Conservation (phyloP, 768 basidiomycete genomes). For the Mycena amicta region DNA sequence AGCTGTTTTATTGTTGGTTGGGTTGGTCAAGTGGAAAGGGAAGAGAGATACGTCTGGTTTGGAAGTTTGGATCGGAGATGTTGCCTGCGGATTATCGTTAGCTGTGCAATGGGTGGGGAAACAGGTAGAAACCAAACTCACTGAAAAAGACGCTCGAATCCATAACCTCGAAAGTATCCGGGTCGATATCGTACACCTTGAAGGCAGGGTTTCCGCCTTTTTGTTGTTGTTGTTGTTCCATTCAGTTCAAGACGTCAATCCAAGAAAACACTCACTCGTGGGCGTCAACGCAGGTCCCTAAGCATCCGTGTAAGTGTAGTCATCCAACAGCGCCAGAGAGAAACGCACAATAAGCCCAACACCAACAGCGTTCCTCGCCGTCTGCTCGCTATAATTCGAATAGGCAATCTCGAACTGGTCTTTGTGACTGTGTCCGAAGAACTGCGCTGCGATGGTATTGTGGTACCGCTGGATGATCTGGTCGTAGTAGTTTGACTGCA, state of each 20-base stretch:
- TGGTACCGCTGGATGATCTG: conserved; percentile 45
- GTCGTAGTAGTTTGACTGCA: conserved; percentile 43
- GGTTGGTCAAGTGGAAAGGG: neutral
- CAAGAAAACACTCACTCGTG: too few species aligned
- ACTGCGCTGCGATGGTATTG: conserved; percentile 42
- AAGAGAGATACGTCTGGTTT: conserved; percentile 42
- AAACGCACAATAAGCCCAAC: too few species aligned
- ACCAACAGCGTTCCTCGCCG: conserved; percentile 28
- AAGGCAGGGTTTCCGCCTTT: conserved; percentile 41
- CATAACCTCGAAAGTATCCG: conserved; percentile 44
- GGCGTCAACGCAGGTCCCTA: conserved; percentile 45
- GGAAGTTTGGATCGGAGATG: conserved; percentile 45
- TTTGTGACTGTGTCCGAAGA: conserved; percentile 46
- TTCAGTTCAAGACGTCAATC: conserved; percentile 26
- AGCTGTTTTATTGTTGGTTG: conserved; percentile 14
- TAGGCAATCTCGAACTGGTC: conserved; percentile 47
- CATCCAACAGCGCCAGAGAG: too few species aligned
- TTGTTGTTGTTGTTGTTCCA: neutral
- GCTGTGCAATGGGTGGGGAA: neutral
- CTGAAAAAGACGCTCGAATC: conserved; percentile 36
- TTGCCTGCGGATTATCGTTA: too few species aligned
- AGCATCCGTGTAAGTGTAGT: too few species aligned
- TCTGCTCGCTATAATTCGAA: conserved; percentile 36
- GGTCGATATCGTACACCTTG: conserved; percentile 45
- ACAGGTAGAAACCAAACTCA: conserved; percentile 20